Percentiles rank a stretch among this genome's conserved stretches.
These are phyloP conservation scores for Umbelopsis sp. DNA, from an alignment of 192 early-diverging fungal species.

Conservation along the genomic window DNA sequence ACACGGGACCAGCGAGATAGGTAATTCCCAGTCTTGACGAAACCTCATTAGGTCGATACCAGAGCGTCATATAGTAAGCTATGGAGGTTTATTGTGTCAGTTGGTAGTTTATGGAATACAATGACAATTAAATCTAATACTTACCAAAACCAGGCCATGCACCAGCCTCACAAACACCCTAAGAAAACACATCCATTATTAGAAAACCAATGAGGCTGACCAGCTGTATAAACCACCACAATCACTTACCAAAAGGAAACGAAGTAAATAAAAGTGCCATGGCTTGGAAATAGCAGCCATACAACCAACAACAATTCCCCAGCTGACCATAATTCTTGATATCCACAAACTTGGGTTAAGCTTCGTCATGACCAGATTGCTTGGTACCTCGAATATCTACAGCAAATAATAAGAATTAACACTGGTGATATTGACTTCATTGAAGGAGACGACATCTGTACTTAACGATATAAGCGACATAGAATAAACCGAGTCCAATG, in stretches of 20 bases:
- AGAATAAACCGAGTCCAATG: conserved; percentile 37
- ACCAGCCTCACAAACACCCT: conserved; percentile 38
- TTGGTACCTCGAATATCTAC: conserved; percentile 38
- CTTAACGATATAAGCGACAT: conserved; percentile 39
- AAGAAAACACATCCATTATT: not conserved
- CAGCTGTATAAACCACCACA: not conserved
- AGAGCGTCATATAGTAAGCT: conserved; percentile 38
- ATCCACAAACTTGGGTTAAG: conserved; percentile 38
- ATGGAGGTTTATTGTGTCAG: not conserved
- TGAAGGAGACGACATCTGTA: not conserved
- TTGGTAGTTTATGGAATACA: too few species aligned
- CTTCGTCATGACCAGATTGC: conserved; percentile 36
- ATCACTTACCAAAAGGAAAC: conserved; percentile 28
- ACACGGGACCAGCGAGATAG: conserved; percentile 36
- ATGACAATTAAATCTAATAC: not conserved
- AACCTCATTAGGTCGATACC: conserved; percentile 36
- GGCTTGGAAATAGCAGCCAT: conserved; percentile 38
- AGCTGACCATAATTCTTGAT: conserved; percentile 39
- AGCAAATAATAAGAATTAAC: not conserved
- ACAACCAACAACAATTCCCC: conserved; percentile 38
- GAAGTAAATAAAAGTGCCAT: conserved; percentile 40
- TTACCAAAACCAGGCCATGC: conserved; percentile 33
- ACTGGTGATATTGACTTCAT: too few species aligned
- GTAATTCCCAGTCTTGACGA: conserved; percentile 32
- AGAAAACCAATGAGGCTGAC: not conserved